Evolutionary conservation across 306 rosid species (phyloP).

Genomic region (Sesbania bispinosa): DNA sequence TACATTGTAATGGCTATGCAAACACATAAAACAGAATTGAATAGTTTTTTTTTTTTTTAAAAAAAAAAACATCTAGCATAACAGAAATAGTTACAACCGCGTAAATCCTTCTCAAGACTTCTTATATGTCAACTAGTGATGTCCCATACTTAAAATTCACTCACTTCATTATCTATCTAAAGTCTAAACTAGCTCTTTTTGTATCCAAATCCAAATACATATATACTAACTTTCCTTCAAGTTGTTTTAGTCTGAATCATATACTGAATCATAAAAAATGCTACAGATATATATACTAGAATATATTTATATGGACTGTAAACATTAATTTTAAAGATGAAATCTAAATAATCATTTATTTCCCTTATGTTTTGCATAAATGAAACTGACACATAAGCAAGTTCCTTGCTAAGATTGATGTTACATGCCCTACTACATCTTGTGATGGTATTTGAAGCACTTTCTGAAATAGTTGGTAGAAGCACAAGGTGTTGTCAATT

Average conservation of each 20-base stretch:
- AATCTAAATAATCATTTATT: not conserved
- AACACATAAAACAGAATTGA: not conserved
- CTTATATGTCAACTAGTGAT: not conserved
- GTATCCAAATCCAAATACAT: not conserved
- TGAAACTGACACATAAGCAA: not conserved
- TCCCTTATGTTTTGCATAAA: not conserved
- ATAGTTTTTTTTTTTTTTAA: not conserved
- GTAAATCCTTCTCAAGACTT: not conserved
- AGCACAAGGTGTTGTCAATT: constrained; percentile 29
- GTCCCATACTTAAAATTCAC: not conserved
- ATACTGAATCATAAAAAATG: not conserved
- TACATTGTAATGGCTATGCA: constrained; percentile 7
- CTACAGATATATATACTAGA: not conserved
- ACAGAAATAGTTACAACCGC: not conserved
- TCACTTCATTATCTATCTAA: not conserved
- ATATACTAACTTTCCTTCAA: not conserved
- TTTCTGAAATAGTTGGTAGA: constrained; percentile 20
- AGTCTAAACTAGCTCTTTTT: not conserved
- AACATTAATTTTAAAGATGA: not conserved
- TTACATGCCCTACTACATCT: not conserved
- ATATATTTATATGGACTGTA: not conserved
- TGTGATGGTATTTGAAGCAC: constrained; percentile 11
- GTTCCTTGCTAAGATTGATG: not conserved
- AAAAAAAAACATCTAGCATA: not conserved
- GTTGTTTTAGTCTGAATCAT: not conserved